Conservation (phyloP, 768 basidiomycete species). For the Vararia minispora region DNA sequence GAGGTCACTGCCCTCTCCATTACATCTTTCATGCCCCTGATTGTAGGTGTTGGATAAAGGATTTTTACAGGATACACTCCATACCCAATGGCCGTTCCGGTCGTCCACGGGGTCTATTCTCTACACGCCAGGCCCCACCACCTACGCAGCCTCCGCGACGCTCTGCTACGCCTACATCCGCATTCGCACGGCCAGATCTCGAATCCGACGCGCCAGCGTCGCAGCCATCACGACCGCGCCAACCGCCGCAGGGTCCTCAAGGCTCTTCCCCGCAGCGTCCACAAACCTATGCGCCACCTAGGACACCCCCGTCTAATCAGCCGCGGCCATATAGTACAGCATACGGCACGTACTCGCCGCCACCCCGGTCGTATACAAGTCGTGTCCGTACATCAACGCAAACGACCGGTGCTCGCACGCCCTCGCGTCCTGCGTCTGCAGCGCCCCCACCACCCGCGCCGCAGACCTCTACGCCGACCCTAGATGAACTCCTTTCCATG, state of each 20-base stretch:
- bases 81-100: constrained; percentile 33
- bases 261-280: constrained; percentile 10
- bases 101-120: constrained; percentile 31
- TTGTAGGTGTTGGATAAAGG: constrained; percentile 21
- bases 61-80: constrained; percentile 50
- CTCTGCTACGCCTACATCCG: constrained; percentile 14
- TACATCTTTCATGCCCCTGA: background rate
- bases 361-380: constrained; percentile 1
- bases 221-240: constrained; percentile 16
- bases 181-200: constrained; percentile 16
- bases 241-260: constrained; percentile 17
- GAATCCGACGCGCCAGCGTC: constrained; percentile 15
- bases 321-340: constrained; percentile 3
- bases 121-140: constrained; percentile 23
- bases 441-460: constrained; percentile 10
- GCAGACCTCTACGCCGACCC: constrained; percentile 35
- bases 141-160: constrained; percentile 15
- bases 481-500: constrained; percentile 61
- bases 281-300: constrained; percentile 11
- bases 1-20: constrained; percentile 31
- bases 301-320: constrained; percentile 9
- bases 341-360: background rate
- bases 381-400: background rate
- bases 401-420: constrained; percentile 1
- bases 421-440: constrained; percentile 1